Percentiles rank a stretch among this genome's conserved stretches.
phyloP scores from a whole-genome alignment of 106 monocot genomes.

The Apostasia shenzhenica region DNA sequence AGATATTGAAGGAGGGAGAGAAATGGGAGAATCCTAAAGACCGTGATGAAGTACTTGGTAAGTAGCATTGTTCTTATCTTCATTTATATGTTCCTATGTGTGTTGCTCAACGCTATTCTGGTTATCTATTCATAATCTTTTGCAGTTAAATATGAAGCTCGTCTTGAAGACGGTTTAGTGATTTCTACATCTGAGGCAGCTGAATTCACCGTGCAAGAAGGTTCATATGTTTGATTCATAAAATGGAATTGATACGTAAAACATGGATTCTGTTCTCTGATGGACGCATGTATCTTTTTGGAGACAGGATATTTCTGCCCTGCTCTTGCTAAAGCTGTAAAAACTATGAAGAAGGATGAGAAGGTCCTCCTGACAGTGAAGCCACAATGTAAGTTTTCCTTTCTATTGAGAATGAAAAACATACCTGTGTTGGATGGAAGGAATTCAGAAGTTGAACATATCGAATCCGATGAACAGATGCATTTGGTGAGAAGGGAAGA shows the following conservation, averaged over 20 bases:
- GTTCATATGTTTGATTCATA: slow-evolving; percentile 18
- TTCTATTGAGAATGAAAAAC: not conserved
- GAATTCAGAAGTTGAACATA: not conserved
- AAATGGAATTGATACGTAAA: too few species aligned
- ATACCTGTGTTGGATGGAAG: too few species aligned
- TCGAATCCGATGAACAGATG: slow-evolving; percentile 31
- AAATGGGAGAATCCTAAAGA: slow-evolving; percentile 92
- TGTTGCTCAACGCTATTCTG: not conserved
- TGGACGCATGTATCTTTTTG: not conserved
- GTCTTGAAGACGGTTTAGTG: slow-evolving; percentile 71
- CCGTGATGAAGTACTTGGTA: slow-evolving; percentile 75
- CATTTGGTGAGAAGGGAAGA: slow-evolving; percentile 71
- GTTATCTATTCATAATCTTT: slow-evolving; percentile 11
- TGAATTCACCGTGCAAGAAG: slow-evolving; percentile 93
- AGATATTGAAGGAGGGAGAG: slow-evolving; percentile 65
- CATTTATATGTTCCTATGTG: not conserved
- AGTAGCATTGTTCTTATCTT: not conserved
- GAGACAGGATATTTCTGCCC: slow-evolving; percentile 59
- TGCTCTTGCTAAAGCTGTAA: slow-evolving; percentile 60
- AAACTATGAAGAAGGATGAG: slow-evolving; percentile 81
- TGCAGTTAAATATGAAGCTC: slow-evolving; percentile 74
- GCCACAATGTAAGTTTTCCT: slow-evolving; percentile 52
- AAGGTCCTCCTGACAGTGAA: slow-evolving; percentile 70
- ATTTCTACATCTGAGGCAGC: slow-evolving; percentile 62
- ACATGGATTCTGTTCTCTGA: not conserved